Evolutionary conservation across 1,139 yeast species (phyloP), one percentile per base, ranked within the genome.

Genomic region (Pichia cactophila): DNA sequence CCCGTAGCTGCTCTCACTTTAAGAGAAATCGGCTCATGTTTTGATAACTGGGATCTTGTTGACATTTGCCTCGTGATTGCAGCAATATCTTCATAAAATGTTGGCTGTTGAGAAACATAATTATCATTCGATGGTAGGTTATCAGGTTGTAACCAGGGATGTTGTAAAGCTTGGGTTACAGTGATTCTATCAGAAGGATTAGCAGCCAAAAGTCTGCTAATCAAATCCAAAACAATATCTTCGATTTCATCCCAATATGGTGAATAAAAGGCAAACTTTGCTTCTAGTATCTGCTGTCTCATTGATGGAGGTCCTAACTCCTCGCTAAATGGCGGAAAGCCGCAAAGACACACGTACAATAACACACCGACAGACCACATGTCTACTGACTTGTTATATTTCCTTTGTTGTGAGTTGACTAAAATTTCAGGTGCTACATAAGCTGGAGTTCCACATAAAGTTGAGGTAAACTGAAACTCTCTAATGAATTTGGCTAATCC

Each of bases 301-400:
- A 85, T 82, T 39, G 75, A 72, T 7, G 92, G 92, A 8, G 94
- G 94, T 0, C 83, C 90, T 48, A 85, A 64, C 56, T 85, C 92
- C 48, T 85, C 92, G 61, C 88, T 82, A 60, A 86, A 86, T 0
- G 95, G 95, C 3, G 92, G 94, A 58, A 86, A 86, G 1, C 95
- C 95, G 63, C 89, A 84, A 16, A 86, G 69, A 61, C 92, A 83
- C 3, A 85, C 89, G 54, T 85, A 85, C 14, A 85, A 63, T 43
- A 85, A 70, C 1, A 85, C 90, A 2, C 94, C 94, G 20, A 85
- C 76, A 63, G 87, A 84, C 94, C 94, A 85, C 61, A 84, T 65
- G 64, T 85, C 94, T 14, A 82, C 88, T 46, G 83, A 80, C 33
- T 84, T 82, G 38, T 85, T 75, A 58, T 85, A 84, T 50, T 79